phyloP scores from a whole-genome alignment of 2,329 filamentous ascomycete species.

The Trichoderma guizhouense region DNA sequence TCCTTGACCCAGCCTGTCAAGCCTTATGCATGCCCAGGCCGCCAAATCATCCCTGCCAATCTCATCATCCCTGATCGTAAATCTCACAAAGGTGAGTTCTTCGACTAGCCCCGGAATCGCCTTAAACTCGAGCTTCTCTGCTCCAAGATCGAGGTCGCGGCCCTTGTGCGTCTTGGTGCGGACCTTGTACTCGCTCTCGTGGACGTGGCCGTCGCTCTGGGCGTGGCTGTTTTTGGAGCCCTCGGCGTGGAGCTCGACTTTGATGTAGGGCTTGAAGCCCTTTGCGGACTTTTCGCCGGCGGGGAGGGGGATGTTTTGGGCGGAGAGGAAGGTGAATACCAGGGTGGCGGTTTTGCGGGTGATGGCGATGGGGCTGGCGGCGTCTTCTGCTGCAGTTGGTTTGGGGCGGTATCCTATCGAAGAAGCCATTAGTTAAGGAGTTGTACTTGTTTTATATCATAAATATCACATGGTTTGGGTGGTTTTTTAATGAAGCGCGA shows the following conservation, averaged over 20 bases:
- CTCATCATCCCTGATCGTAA: slow-evolving; percentile 87
- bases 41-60: slow-evolving; percentile 74
- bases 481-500: background rate
- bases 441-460: background rate
- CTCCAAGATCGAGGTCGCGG: slow-evolving; percentile 59
- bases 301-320: slow-evolving; percentile 70
- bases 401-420: slow-evolving; percentile 31
- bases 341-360: slow-evolving; percentile 62
- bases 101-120: slow-evolving; percentile 57
- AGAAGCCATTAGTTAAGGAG: background rate
- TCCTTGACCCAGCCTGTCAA: slow-evolving; percentile 75
- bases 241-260: slow-evolving; percentile 80
- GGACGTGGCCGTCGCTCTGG: slow-evolving; percentile 39
- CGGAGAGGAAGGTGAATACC: slow-evolving; percentile 70
- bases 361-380: slow-evolving; percentile 32
- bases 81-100: slow-evolving; percentile 69
- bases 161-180: slow-evolving; percentile 58
- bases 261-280: slow-evolving; percentile 75
- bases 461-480: background rate
- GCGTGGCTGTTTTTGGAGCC: slow-evolving; percentile 45
- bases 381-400: slow-evolving; percentile 21
- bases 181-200: slow-evolving; percentile 52
- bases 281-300: slow-evolving; percentile 46
- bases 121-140: slow-evolving; percentile 57
- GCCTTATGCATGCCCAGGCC: slow-evolving; percentile 83